A percentile compares a stretch with the other conserved stretches of the same genome.
Conservation (phyloP, 371 early-diverging fungal genomes). For the Mortierella sp. region DNA sequence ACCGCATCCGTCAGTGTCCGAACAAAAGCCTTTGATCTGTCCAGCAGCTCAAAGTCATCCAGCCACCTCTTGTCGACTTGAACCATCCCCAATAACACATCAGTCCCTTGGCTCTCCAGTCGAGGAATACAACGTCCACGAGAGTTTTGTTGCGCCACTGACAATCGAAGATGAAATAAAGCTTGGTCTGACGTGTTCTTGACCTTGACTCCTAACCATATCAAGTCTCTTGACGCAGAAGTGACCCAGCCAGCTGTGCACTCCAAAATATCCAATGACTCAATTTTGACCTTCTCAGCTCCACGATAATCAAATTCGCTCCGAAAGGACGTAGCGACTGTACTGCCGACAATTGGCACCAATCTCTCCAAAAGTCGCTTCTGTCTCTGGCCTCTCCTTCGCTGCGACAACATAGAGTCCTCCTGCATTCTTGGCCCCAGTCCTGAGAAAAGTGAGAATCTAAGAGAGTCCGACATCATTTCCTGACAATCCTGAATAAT, state of each 20-base stretch:
- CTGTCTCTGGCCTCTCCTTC: slow-evolving; percentile 11
- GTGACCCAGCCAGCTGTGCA: slow-evolving; percentile 26
- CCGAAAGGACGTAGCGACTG: background rate
- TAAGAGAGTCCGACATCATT: slow-evolving; percentile 10
- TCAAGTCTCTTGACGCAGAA: background rate
- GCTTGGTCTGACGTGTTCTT: slow-evolving; percentile 17
- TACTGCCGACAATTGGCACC: slow-evolving; percentile 21
- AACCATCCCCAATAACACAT: background rate
- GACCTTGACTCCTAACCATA: slow-evolving; percentile 18
- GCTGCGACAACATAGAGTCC: background rate
- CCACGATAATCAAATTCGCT: background rate
- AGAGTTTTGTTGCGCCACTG: background rate
- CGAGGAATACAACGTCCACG: background rate
- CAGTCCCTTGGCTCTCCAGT: slow-evolving; percentile 1
- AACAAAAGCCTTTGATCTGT: slow-evolving; percentile 9
- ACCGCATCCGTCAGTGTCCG: slow-evolving; percentile 8
- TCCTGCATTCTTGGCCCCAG: background rate
- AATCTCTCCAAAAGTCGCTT: slow-evolving; percentile 23
- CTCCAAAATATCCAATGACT: slow-evolving; percentile 8
- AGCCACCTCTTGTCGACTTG: slow-evolving; percentile 2
- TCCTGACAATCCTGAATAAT: slow-evolving; percentile 30
- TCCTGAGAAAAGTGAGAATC: slow-evolving; percentile 6
- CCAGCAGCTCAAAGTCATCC: slow-evolving; percentile 10
- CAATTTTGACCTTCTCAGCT: background rate
- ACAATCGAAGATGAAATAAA: slow-evolving; percentile 22